phyloP scores from a whole-genome alignment of 192 early-diverging fungal genomes.

The Coemansia furcata region DNA sequence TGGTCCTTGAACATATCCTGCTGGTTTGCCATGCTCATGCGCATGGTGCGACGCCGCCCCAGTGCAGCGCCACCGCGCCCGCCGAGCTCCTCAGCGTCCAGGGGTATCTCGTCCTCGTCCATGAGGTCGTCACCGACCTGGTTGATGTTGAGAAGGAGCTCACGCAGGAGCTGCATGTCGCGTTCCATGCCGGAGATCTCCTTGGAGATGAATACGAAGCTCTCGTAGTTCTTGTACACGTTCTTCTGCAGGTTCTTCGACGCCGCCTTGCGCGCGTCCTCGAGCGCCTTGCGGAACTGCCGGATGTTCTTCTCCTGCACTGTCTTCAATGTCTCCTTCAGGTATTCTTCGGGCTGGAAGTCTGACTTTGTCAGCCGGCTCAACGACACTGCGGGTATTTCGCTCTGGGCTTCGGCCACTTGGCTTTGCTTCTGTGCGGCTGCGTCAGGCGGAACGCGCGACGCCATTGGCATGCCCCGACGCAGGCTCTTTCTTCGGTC shows the following conservation, averaged over 20 bases:
- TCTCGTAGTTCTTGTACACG: slow-evolving; percentile 71
- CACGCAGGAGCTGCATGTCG: slow-evolving; percentile 65
- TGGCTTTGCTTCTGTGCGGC: slow-evolving; percentile 2
- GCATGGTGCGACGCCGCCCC: slow-evolving; percentile 48
- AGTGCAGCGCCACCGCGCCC: slow-evolving; percentile 1
- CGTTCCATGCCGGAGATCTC: slow-evolving; percentile 73
- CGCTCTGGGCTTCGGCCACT: slow-evolving; percentile 7
- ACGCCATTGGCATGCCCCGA: slow-evolving; percentile 13
- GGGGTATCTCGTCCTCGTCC: slow-evolving; percentile 38
- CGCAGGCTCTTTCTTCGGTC: slow-evolving; percentile 22
- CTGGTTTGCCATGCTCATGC: slow-evolving; percentile 55
- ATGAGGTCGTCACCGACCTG: slow-evolving; percentile 58
- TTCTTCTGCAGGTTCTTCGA: slow-evolving; percentile 64
- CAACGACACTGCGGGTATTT: slow-evolving; percentile 31
- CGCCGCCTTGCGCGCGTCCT: slow-evolving; percentile 58
- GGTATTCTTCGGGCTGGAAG: slow-evolving; percentile 42
- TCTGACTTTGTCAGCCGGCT: slow-evolving; percentile 38
- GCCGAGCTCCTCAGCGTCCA: slow-evolving; percentile 19
- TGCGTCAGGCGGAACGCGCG: slow-evolving; percentile 1
- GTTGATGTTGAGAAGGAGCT: slow-evolving; percentile 60
- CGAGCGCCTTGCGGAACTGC: slow-evolving; percentile 54
- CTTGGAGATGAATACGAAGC: slow-evolving; percentile 76
- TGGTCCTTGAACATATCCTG: slow-evolving; percentile 54
- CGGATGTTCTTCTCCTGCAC: slow-evolving; percentile 34
- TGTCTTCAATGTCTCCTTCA: slow-evolving; percentile 32